Evolutionary conservation across 2,329 filamentous ascomycete genomes (phyloP).

Genomic region (Monilinia polystroma): DNA sequence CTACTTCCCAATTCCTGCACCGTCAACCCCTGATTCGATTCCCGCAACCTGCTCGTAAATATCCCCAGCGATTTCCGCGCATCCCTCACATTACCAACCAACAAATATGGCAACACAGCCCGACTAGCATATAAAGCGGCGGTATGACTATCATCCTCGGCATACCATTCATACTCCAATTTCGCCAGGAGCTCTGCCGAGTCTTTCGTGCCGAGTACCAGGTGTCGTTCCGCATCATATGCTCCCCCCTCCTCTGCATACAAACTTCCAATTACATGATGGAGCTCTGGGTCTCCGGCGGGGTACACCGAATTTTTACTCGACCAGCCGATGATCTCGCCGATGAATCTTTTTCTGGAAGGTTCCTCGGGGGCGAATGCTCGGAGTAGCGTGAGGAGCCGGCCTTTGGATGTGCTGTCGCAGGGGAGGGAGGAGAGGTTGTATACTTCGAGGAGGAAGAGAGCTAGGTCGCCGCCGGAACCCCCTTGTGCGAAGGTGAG

Average conservation of each 20-base stretch:
- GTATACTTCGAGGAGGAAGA: constrained; percentile 88
- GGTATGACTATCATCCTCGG: constrained; percentile 80
- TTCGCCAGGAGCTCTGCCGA: constrained; percentile 76
- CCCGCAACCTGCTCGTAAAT: constrained; percentile 66
- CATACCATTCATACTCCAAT: constrained; percentile 94
- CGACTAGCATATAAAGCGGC: constrained; percentile 84
- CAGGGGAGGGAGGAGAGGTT: constrained; percentile 78
- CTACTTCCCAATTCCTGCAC: constrained; percentile 79
- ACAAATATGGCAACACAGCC: constrained; percentile 84
- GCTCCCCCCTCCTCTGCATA: constrained; percentile 92
- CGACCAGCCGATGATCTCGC: constrained; percentile 72
- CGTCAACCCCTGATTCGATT: constrained; percentile 56
- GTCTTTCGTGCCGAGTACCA: constrained; percentile 84
- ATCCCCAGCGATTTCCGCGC: constrained; percentile 78
- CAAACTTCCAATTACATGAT: constrained; percentile 84
- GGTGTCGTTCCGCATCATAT: constrained; percentile 90
- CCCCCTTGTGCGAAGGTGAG: constrained; percentile 91
- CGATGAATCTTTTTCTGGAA: constrained; percentile 87
- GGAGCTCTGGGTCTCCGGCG: constrained; percentile 88
- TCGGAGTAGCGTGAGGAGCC: constrained; percentile 74
- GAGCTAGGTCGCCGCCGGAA: constrained; percentile 84
- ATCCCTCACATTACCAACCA: constrained; percentile 85
- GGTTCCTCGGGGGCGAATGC: constrained; percentile 82
- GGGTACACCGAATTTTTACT: constrained; percentile 68
- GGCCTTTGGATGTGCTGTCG: constrained; percentile 71